phyloP scores from a whole-genome alignment of 108 stramenopile genomes.

The Phaeodactylum tricornutum region DNA sequence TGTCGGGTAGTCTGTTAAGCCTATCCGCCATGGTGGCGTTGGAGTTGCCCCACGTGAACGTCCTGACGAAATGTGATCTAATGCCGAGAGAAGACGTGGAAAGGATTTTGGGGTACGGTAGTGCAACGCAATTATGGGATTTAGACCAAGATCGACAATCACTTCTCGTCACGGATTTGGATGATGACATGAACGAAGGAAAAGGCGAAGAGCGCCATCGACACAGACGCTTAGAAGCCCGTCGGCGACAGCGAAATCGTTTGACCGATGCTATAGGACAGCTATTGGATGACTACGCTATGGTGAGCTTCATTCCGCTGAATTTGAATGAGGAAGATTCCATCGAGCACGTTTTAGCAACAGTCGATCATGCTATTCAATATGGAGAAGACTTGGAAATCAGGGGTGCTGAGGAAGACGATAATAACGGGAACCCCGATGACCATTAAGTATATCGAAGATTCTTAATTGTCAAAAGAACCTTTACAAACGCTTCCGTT shows the following conservation, averaged over 20 bases:
- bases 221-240: conserved; percentile 12
- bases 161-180: background rate
- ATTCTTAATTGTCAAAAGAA: too few relatives aligned
- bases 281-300: conserved; percentile 92
- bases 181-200: background rate
- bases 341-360: conserved; percentile 68
- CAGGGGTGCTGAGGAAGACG: conserved; percentile 42
- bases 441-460: too few relatives aligned
- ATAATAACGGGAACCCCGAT: too few relatives aligned
- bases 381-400: conserved; percentile 95
- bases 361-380: conserved; percentile 89
- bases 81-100: conserved; percentile 71
- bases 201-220: conserved; percentile 1
- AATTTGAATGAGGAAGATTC: conserved; percentile 92
- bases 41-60: conserved; percentile 93
- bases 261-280: conserved; percentile 79
- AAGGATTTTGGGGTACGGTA: conserved; percentile 54
- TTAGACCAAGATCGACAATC: conserved; percentile 38
- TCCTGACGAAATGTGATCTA: conserved; percentile 93
- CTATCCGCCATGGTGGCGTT: conserved; percentile 94
- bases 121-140: conserved; percentile 68
- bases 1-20: conserved; percentile 83
- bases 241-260: conserved; percentile 44
- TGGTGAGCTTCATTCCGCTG: conserved; percentile 91
- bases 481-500: too few relatives aligned